A percentile compares a stretch with the other conserved stretches of the same genome.
These are phyloP conservation scores for Ceriops decandra DNA, from an alignment of 345 rosid genomes.

Conservation along the genomic window DNA sequence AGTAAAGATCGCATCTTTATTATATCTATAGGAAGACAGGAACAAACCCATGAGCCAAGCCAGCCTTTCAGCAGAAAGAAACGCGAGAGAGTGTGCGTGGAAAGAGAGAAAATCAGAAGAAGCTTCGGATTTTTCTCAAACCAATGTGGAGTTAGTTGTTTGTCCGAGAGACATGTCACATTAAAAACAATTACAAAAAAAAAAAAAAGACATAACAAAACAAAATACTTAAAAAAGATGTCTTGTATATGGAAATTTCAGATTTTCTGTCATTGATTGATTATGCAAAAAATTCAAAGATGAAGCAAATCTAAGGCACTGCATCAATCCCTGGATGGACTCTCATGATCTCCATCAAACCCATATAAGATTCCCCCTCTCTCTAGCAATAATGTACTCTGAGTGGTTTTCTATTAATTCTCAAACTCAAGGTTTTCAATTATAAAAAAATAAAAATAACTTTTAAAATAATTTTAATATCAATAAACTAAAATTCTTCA, in stretches of 20 bases:
- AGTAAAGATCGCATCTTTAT: constrained; percentile 13
- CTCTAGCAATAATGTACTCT: not conserved
- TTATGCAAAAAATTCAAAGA: constrained; percentile 3
- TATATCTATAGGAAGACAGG: constrained; percentile 5
- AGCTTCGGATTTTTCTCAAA: constrained; percentile 31
- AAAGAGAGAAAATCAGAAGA: constrained; percentile 12
- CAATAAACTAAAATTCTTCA: too few species aligned
- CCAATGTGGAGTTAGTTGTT: constrained; percentile 14
- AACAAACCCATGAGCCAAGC: constrained; percentile 33
- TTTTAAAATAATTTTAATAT: too few species aligned
- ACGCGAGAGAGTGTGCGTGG: constrained; percentile 11
- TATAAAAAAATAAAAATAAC: too few species aligned
- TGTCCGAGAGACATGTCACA: constrained; percentile 40
- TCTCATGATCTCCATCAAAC: constrained; percentile 5
- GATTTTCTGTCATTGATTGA: not conserved
- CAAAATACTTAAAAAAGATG: too few species aligned
- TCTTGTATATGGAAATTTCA: not conserved
- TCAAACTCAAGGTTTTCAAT: too few species aligned
- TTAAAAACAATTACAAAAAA: not conserved
- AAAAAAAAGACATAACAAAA: not conserved
- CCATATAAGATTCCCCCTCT: not conserved
- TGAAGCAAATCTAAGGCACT: constrained; percentile 24
- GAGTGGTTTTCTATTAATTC: too few species aligned
- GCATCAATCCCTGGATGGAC: constrained; percentile 26
- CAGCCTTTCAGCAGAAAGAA: constrained; percentile 26